Conservation (phyloP, 805 yeast genomes). For the Starmerella geochares region DNA sequence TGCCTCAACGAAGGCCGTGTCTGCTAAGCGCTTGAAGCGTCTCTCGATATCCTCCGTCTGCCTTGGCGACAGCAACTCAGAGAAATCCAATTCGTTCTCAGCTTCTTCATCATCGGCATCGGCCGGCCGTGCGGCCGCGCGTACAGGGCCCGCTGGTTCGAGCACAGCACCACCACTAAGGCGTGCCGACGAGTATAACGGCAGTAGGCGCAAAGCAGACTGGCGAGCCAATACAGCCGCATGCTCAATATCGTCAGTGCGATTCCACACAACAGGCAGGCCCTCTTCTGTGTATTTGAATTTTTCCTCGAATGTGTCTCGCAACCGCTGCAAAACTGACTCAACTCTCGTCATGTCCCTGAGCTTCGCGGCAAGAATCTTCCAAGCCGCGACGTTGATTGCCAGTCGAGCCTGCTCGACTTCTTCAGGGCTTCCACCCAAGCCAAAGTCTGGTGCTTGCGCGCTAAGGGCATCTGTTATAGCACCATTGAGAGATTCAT, state of each 20-base stretch:
- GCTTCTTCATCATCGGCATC: conserved; percentile 33
- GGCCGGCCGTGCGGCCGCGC: conserved; percentile 31
- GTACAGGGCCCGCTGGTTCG: conserved; percentile 46
- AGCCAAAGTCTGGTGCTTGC: conserved; percentile 40
- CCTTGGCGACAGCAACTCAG: conserved; percentile 43
- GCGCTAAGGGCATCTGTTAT: conserved; percentile 28
- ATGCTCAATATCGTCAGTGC: conserved; percentile 58
- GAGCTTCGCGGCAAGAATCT: conserved; percentile 44
- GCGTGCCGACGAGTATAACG: conserved; percentile 48
- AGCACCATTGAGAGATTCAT: conserved; percentile 37
- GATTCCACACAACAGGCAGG: conserved; percentile 71
- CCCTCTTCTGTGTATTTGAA: conserved; percentile 79
- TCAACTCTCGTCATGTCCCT: conserved; percentile 59
- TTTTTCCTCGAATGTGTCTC: conserved; percentile 69
- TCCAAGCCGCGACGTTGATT: conserved; percentile 56
- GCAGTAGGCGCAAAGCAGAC: conserved; percentile 47
- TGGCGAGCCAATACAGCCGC: conserved; percentile 52
- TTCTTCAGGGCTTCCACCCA: conserved; percentile 45
- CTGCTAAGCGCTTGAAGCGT: conserved; percentile 64
- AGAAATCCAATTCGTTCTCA: conserved; percentile 35
- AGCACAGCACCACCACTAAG: conserved; percentile 32
- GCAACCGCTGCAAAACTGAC: conserved; percentile 51
- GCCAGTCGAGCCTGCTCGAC: conserved; percentile 37
- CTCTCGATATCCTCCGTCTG: conserved; percentile 49
- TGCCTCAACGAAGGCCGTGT: conserved; percentile 73